Evolutionary conservation across 371 early-diverging fungal genomes (phyloP).

Genomic region (Lichtheimia corymbifera): DNA sequence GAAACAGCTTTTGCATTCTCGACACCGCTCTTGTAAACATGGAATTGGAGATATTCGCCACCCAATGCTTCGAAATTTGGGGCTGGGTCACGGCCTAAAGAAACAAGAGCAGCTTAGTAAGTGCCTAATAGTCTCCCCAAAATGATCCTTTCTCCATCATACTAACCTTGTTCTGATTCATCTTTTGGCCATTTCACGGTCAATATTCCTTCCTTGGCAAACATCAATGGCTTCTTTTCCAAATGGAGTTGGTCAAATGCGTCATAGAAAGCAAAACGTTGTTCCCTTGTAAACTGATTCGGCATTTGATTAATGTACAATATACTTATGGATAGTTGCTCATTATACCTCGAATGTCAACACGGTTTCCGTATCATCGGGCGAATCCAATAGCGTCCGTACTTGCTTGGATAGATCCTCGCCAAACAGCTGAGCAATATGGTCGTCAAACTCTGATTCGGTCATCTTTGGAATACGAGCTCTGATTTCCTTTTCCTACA

Average conservation of each 20-base stretch:
- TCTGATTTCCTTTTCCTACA: not conserved
- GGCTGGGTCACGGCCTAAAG: not conserved
- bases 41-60: constrained; percentile 81
- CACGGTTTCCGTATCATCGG: constrained; percentile 17
- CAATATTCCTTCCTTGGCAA: constrained; percentile 27
- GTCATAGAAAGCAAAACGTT: constrained; percentile 28
- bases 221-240: constrained; percentile 14
- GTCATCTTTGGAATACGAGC: constrained; percentile 1
- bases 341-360: constrained; percentile 18
- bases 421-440: constrained; percentile 20
- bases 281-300: constrained; percentile 24
- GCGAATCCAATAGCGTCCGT: constrained; percentile 25
- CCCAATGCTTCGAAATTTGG: constrained; percentile 43
- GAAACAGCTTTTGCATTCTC: constrained; percentile 88
- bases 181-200: constrained; percentile 33
- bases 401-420: constrained; percentile 27
- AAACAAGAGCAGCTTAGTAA: not conserved
- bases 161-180: constrained; percentile 10
- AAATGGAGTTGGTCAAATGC: constrained; percentile 26
- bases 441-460: constrained; percentile 26
- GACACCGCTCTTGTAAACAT: constrained; percentile 84
- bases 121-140: not conserved
- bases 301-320: too few species aligned
- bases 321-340: too few species aligned
- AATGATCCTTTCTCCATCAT: not conserved